Base-by-base conservation (phyloP, 306 rosid species). In the Cucurbita argyrosperma region DNA sequence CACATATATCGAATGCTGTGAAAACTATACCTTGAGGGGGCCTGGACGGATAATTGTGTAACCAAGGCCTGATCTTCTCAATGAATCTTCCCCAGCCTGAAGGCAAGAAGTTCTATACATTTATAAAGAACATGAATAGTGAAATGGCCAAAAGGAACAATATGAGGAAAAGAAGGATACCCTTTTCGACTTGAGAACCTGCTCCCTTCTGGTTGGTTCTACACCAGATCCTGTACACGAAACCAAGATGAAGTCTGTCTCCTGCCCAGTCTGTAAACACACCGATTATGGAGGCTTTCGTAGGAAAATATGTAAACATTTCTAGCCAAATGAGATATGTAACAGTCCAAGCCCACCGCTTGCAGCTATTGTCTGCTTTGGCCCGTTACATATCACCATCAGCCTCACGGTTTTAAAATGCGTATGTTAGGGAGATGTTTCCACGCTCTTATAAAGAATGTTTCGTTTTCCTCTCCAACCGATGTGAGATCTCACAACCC, bases 31-130 rank as follows among this genome's bases (percentile, higher is more conserved):
- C 97, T 87, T 88, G 16, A 94, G 83, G 58, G 97, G 97, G 76
- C 98, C 98, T 7, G 98, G 98, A 74, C 97, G 97, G 83, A 94
- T 72, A 67, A 94, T 88, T 46, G 98, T 94, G 83, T 94, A 94
- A 50, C 98, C 97, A 21, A 94, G 95, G 77, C 98, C 98, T 55
- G 97, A 94, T 88, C 82, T 90, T 85, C 97, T 88, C 82, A 94
- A 82, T 55, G 87, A 85, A 66, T 94, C 98, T 83, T 94, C 98
- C 81, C 98, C 98, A 19, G 97, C 97, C 98, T 94, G 77, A 50
- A 52, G 72, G 55, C n/a, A 63, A 49, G 18, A 46, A 18, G 23
- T 43, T n/a, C 5, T 10, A 55, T 18, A 18, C 67, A 7, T 62
- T 60, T n/a, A n/a, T 6, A 51, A 10, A 4, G 15, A 69, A 49